phyloP scores from a whole-genome alignment of 208 protist species.

The Trypanosoma melophagium region DNA sequence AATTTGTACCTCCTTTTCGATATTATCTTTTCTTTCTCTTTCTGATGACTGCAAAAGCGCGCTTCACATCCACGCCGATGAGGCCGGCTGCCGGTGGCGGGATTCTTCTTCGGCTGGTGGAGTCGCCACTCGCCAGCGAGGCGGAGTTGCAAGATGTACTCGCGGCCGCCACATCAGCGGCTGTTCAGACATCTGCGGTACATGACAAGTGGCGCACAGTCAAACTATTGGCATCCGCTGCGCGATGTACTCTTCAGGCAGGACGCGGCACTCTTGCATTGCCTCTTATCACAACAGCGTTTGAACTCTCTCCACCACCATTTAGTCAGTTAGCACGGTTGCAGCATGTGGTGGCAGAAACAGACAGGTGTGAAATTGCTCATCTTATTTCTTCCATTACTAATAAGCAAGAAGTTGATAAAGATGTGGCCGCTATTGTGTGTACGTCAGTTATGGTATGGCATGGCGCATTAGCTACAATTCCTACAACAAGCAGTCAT shows the following conservation, averaged over 20 bases:
- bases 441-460: slow-evolving; percentile 28
- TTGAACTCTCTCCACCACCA: slow-evolving; percentile 16
- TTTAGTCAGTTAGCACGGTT: slow-evolving; percentile 16
- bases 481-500: neutral
- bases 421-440: slow-evolving; percentile 9
- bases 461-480: slow-evolving; percentile 21
- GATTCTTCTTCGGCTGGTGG: slow-evolving; percentile 17
- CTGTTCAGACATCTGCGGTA: neutral
- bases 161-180: neutral
- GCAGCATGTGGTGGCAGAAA: neutral
- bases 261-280: slow-evolving; percentile 24
- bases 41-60: too few species aligned
- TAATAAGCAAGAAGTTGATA: neutral
- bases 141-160: slow-evolving; percentile 21
- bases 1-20: too few species aligned
- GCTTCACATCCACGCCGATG: neutral
- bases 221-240: slow-evolving; percentile 13
- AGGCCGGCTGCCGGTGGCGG: neutral
- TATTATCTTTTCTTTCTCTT: too few species aligned
- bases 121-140: slow-evolving; percentile 16
- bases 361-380: slow-evolving; percentile 1
- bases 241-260: slow-evolving; percentile 26
- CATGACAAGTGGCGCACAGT: slow-evolving; percentile 16
- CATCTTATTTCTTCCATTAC: neutral
- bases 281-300: slow-evolving; percentile 15